These are phyloP conservation scores for Bolboschoenoplectus hybrid DNA, from an alignment of 202 grass and related monocot genomes.

Conservation along the genomic window DNA sequence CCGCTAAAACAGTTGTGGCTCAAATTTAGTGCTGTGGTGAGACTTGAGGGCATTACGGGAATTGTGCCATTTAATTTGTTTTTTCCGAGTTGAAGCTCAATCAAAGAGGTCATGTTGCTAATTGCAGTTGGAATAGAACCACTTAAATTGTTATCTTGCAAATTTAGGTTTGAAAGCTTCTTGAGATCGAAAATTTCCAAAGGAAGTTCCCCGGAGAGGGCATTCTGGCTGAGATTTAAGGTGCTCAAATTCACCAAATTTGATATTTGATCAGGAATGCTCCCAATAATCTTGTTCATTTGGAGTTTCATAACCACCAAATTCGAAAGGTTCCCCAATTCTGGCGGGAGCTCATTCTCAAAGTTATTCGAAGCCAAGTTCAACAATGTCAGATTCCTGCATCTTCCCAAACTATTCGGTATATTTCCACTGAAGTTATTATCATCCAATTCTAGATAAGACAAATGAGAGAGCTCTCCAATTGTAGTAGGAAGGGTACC, in stretches of 20 bases:
- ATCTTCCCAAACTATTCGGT: slow-evolving; percentile 38
- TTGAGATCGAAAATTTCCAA: background rate
- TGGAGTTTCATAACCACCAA: slow-evolving; percentile 66
- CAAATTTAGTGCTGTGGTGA: slow-evolving; percentile 56
- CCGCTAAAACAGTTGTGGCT: slow-evolving; percentile 60
- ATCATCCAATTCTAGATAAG: slow-evolving; percentile 60
- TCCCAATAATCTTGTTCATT: slow-evolving; percentile 44
- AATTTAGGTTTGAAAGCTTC: slow-evolving; percentile 51
- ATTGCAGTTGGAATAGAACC: slow-evolving; percentile 48
- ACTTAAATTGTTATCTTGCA: slow-evolving; percentile 46
- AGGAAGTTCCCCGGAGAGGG: slow-evolving; percentile 52
- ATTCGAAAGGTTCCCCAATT: slow-evolving; percentile 40
- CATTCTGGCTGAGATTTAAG: slow-evolving; percentile 71
- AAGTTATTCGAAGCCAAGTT: slow-evolving; percentile 65
- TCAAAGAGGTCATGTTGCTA: background rate
- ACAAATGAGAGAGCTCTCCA: slow-evolving; percentile 1
- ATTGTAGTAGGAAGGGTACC: slow-evolving; percentile 48
- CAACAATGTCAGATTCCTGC: slow-evolving; percentile 49
- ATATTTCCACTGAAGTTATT: slow-evolving; percentile 49
- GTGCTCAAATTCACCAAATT: slow-evolving; percentile 26
- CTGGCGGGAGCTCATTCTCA: slow-evolving; percentile 34
- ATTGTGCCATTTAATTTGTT: slow-evolving; percentile 60
- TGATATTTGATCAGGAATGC: slow-evolving; percentile 38
- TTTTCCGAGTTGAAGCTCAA: slow-evolving; percentile 51
- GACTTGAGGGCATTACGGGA: slow-evolving; percentile 43